Conservation (phyloP, 352 stramenopile genomes). For the Globisporangium paroecandrum region DNA sequence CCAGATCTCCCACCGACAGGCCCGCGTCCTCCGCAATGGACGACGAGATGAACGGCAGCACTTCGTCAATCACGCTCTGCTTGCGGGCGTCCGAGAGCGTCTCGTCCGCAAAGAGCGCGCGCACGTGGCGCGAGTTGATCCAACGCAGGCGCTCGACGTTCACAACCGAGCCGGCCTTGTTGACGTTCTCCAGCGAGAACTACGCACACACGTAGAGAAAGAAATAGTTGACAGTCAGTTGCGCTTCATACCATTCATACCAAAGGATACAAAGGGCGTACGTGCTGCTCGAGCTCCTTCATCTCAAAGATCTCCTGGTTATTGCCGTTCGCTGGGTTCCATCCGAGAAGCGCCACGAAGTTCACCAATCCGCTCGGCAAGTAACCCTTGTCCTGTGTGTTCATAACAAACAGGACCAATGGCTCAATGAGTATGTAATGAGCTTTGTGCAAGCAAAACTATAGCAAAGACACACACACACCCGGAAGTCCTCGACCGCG, state of each 20-base stretch:
- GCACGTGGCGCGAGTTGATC: conserved; percentile 89
- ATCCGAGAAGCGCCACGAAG: conserved; percentile 97
- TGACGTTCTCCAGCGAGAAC: conserved; percentile 86
- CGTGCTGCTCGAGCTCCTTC: conserved; percentile 83
- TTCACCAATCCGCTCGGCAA: conserved; percentile 96
- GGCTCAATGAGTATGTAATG: too few relatives aligned
- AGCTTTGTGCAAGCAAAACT: too few relatives aligned
- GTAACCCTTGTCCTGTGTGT: conserved; percentile 90
- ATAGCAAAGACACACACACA: conserved; percentile 24
- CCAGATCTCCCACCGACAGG: conserved; percentile 20
- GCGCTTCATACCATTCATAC: background rate
- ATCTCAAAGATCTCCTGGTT: conserved; percentile 97
- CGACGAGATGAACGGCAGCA: conserved; percentile 61
- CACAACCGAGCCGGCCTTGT: conserved; percentile 87
- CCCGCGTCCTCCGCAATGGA: conserved; percentile 19
- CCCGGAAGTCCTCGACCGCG: conserved; percentile 95
- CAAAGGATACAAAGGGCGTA: conserved; percentile 17
- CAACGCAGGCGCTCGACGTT: conserved; percentile 83
- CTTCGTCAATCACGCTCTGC: conserved; percentile 45
- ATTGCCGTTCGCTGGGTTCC: conserved; percentile 93
- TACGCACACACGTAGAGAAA: conserved; percentile 11
- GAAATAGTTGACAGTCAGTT: background rate
- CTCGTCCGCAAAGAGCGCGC: conserved; percentile 62
- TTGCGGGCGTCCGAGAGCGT: conserved; percentile 36
- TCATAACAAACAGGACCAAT: background rate